phyloP scores from a whole-genome alignment of 1,284 basidiomycete genomes.

The Microbotryomycetes sp. region DNA sequence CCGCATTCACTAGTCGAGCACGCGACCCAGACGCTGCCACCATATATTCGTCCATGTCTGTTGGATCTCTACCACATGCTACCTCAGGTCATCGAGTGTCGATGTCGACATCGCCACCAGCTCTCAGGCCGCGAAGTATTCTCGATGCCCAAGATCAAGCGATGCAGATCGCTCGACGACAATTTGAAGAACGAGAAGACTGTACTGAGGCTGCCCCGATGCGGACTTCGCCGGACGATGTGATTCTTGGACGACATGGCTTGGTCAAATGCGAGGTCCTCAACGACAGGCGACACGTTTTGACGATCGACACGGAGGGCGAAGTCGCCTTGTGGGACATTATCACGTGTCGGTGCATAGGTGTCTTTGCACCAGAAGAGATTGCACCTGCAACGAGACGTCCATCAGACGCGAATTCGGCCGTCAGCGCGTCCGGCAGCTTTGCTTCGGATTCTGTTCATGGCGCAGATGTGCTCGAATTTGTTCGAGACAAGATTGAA shows the following conservation, averaged over 20 bases:
- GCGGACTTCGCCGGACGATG: conserved; percentile 55
- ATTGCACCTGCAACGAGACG: conserved; percentile 42
- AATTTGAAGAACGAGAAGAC: conserved; percentile 71
- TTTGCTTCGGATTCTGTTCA: not conserved
- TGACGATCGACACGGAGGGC: conserved; percentile 81
- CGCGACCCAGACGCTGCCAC: conserved; percentile 69
- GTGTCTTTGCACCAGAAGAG: conserved; percentile 59
- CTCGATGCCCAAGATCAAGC: conserved; percentile 4
- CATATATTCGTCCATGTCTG: conserved; percentile 68
- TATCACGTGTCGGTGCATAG: conserved; percentile 66
- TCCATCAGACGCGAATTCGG: conserved; percentile 3
- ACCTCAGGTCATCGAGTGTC: not conserved
- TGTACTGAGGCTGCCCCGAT: conserved; percentile 68
- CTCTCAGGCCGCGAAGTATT: conserved; percentile 7
- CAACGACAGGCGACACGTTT: conserved; percentile 83
- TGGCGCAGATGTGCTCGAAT: conserved; percentile 63
- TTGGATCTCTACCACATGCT: conserved; percentile 51
- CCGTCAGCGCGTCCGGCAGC: not conserved
- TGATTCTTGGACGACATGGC: conserved; percentile 71
- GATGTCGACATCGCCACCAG: not conserved
- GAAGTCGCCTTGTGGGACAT: conserved; percentile 89
- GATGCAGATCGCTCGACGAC: conserved; percentile 44
- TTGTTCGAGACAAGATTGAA: conserved; percentile 79
- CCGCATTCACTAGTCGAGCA: conserved; percentile 40
- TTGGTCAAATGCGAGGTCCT: conserved; percentile 65